Percentiles rank a stretch among this genome's conserved stretches.
These are phyloP conservation scores for Venturiaceae sp. DNA, from an alignment of 2,329 filamentous ascomycete genomes.

Conservation along the genomic window DNA sequence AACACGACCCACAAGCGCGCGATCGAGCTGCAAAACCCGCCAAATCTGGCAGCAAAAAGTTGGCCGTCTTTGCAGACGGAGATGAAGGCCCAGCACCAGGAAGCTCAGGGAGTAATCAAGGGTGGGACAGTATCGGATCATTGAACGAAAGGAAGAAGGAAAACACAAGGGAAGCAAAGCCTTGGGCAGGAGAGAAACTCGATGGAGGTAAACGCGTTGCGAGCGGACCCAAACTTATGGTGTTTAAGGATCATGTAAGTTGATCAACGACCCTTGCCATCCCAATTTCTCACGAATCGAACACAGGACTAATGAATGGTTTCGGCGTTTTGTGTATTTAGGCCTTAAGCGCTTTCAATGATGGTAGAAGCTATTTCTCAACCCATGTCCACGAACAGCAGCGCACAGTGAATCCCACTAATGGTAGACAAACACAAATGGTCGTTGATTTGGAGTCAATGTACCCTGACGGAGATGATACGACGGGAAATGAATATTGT, in stretches of 20 bases:
- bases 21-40: constrained; percentile 29
- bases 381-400: constrained; percentile 53
- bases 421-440: constrained; percentile 74
- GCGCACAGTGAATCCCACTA: constrained; percentile 72
- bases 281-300: constrained; percentile 56
- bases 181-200: constrained; percentile 87
- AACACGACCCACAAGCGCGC: constrained; percentile 60
- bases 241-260: constrained; percentile 96
- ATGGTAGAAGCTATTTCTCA: constrained; percentile 13
- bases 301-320: constrained; percentile 85
- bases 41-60: constrained; percentile 67
- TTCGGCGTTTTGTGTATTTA: constrained; percentile 45
- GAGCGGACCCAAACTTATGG: constrained; percentile 68
- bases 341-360: constrained; percentile 28
- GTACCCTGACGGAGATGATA: constrained; percentile 67
- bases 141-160: constrained; percentile 88
- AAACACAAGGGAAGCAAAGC: constrained; percentile 74
- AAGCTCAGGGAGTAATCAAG: constrained; percentile 50
- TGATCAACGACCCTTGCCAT: constrained; percentile 18
- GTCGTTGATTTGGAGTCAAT: constrained; percentile 79
- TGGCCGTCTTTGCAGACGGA: constrained; percentile 68
- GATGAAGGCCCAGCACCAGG: constrained; percentile 42
- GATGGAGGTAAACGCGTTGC: constrained; percentile 77
- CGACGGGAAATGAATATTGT: constrained; percentile 61
- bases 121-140: constrained; percentile 88